Base-by-base conservation (phyloP, 2,329 filamentous ascomycete species). In the Fusarium verticillioides region DNA sequence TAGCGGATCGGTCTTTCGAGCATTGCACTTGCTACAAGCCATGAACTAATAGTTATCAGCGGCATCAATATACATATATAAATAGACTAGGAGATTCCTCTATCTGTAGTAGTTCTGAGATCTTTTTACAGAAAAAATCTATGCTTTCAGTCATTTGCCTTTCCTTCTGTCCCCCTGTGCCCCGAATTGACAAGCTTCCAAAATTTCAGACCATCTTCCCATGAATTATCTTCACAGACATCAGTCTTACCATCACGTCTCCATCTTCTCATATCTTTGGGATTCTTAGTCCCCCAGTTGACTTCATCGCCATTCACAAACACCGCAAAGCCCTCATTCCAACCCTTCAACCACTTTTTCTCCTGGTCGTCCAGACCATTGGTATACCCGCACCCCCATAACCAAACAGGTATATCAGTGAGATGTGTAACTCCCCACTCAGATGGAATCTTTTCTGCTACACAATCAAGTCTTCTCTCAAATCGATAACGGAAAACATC, bases 121-220 rank as follows among this genome's bases (percentile, higher is more conserved):
- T 5, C 5, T 1, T 21, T 5, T 5, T 5, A n/a, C 0, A 9
- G 19, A 10, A 7, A 5, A 13, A 9, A 4, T 0, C 9, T 11
- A 2, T 21, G 23, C 2, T 15, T 9, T 28, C 11, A 32, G 32
- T 13, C 4, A 32, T 13, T 13, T 32, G 32, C 12, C 11, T 32
- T 6, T 13, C 32, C 32, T 32, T 32, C 32, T 13, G 32, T 2
- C 0, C 7, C 7, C 18, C 3, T 0, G 2, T 0, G 1, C 9
- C 12, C n/a, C 2, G n/a, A 11, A 7, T 61, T 56, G 1, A 56
- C 19, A 6, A 61, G 28, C 3, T 2, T 43, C 49, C 37, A 57
- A 21, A 61, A 57, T 1, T 26, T 15, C 9, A 37, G 0, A 12
- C 49, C 59, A 1, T 30, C 1, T 1, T 61, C 49, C 59, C 49